These are phyloP conservation scores for Protea cynaroides DNA, from an alignment of 164 flowering plant genomes.

Conservation along the genomic window DNA sequence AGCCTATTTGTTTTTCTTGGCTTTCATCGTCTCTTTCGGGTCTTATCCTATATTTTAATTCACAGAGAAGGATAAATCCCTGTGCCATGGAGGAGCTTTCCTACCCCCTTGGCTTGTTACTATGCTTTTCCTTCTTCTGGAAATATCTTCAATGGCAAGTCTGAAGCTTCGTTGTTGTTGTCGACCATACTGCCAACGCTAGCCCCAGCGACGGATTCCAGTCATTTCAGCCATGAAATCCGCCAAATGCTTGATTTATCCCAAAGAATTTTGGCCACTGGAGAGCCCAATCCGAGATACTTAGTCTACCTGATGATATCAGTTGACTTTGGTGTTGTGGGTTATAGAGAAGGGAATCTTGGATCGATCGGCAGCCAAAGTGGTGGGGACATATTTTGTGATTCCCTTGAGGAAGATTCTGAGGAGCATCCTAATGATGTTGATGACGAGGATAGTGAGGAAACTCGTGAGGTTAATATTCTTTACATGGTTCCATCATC, in stretches of 20 bases:
- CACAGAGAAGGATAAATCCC: constrained; percentile 28
- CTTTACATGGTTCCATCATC: too few relatives aligned
- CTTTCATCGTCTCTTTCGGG: too few relatives aligned
- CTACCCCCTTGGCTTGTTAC: constrained; percentile 21
- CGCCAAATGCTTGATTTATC: constrained; percentile 87
- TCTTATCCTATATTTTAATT: too few relatives aligned
- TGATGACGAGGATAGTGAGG: too few relatives aligned
- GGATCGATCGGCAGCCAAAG: too few relatives aligned
- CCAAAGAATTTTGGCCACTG: constrained; percentile 72
- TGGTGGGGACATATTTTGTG: too few relatives aligned
- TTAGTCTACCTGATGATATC: constrained; percentile 89
- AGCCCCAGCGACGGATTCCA: constrained; percentile 12
- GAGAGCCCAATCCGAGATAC: constrained; percentile 93
- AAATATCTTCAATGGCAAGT: too few relatives aligned
- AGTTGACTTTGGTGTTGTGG: constrained; percentile 94
- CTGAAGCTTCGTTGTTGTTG: constrained; percentile 2
- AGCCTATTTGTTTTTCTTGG: too few relatives aligned
- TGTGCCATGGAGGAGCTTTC: constrained; percentile 13
- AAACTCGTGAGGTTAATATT: too few relatives aligned
- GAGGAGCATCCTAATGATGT: too few relatives aligned
- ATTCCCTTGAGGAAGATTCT: too few relatives aligned
- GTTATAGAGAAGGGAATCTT: constrained; percentile 71
- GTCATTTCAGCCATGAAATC: constrained; percentile 74
- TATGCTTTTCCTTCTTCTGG: constrained; percentile 8
- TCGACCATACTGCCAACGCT: constrained; percentile 10